Percentiles rank a stretch among this genome's conserved stretches.
These are phyloP conservation scores for Golubevia sp. DNA, from an alignment of 1,284 basidiomycete species.

Conservation along the genomic window DNA sequence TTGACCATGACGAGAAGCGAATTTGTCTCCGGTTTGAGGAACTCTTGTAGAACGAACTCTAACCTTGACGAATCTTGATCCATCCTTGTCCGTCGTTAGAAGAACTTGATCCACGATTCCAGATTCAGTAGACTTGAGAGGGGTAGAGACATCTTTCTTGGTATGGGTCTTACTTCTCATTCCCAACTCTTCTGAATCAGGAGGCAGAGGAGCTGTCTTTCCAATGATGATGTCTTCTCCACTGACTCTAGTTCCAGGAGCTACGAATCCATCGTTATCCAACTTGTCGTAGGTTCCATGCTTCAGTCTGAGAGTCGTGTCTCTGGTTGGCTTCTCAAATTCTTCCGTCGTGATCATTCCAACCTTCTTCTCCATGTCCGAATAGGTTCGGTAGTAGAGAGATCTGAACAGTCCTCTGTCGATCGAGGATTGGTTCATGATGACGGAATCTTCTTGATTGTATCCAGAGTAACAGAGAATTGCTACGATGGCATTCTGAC, in stretches of 20 bases:
- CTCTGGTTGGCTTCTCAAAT: constrained; percentile 94
- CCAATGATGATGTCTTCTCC: constrained; percentile 99
- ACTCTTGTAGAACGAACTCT: constrained; percentile 92
- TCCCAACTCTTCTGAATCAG: constrained; percentile 94
- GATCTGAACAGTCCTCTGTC: constrained; percentile 97
- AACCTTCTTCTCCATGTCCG: constrained; percentile 96
- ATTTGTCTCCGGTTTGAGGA: constrained; percentile 98
- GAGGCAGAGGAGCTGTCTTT: constrained; percentile 95
- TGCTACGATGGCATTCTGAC: constrained; percentile 97
- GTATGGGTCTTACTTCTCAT: constrained; percentile 90
- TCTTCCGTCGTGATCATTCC: constrained; percentile 82
- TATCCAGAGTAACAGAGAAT: constrained; percentile 99
- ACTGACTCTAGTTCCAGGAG: constrained; percentile 89
- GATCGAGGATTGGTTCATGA: constrained; percentile 99
- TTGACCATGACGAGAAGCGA: constrained; percentile 98
- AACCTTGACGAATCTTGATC: constrained; percentile 98
- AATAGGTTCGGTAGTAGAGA: constrained; percentile 95
- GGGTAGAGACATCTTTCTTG: constrained; percentile 91
- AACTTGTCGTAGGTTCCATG: constrained; percentile 98
- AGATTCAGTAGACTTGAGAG: constrained; percentile 95
- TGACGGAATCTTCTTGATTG: constrained; percentile 99
- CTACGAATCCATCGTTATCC: constrained; percentile 92
- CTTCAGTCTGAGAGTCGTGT: constrained; percentile 93
- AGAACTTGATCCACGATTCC: constrained; percentile 97
- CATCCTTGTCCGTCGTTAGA: constrained; percentile 92